Evolutionary conservation across 169 alveolate species (phyloP).

Genomic region (Neospora caninum): DNA sequence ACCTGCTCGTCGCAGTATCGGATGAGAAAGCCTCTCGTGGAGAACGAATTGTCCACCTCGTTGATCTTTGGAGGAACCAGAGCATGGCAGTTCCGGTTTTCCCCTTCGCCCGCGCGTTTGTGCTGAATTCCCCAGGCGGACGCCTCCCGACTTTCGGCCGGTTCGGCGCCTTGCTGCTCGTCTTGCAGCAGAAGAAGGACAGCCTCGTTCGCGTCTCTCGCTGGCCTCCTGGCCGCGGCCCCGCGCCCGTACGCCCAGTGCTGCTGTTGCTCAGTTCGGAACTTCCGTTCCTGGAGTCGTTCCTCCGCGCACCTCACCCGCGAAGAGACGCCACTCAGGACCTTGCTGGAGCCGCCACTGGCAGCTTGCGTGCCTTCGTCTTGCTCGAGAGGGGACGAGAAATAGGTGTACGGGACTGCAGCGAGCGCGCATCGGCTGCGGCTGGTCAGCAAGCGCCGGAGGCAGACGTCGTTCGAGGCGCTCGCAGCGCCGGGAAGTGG

Average conservation of each 20-base stretch:
- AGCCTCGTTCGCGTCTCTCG: not conserved
- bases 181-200: not conserved
- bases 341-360: not conserved
- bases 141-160: not conserved
- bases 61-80: not conserved
- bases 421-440: not conserved
- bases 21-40: conserved; percentile 65
- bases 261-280: not conserved
- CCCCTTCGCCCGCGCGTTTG: not conserved
- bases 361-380: not conserved
- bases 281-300: not conserved
- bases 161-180: not conserved
- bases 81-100: conserved; percentile 15
- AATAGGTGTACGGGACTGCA: conserved; percentile 16
- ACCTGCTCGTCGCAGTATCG: conserved; percentile 74
- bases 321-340: not conserved
- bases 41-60: conserved; percentile 49
- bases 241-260: conserved; percentile 17
- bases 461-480: not conserved
- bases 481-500: not conserved
- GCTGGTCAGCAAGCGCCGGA: conserved; percentile 11
- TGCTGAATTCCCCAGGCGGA: not conserved
- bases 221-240: not conserved
- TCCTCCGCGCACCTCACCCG: not conserved
- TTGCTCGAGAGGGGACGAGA: conserved; percentile 28